phyloP scores from a whole-genome alignment of 495 filamentous ascomycete genomes.

The Parachaetomium inaequale region DNA sequence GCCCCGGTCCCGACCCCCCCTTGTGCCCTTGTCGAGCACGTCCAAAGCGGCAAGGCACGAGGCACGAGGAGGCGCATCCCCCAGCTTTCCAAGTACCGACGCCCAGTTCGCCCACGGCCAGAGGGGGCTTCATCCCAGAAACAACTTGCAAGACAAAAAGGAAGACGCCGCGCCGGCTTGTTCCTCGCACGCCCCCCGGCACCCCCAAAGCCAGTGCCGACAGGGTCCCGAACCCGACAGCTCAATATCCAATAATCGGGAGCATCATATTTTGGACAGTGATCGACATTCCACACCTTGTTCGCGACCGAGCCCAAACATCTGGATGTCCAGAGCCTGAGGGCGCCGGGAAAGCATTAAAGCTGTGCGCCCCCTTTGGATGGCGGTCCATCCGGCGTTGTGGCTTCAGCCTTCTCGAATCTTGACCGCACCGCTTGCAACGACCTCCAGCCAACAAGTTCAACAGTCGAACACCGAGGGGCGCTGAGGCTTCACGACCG shows the following conservation, averaged over 20 bases:
- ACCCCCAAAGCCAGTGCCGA: slow-evolving; percentile 14
- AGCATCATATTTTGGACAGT: slow-evolving; percentile 12
- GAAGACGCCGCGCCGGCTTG: not conserved
- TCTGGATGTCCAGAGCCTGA: slow-evolving; percentile 1
- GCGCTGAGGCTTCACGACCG: not conserved
- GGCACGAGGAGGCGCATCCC: slow-evolving; percentile 20
- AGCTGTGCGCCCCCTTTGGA: not conserved
- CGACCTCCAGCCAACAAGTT: not conserved
- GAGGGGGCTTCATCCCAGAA: not conserved
- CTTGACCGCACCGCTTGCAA: not conserved
- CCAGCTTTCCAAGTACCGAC: slow-evolving; percentile 10
- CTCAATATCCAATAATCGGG: slow-evolving; percentile 26
- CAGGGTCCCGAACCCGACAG: slow-evolving; percentile 23
- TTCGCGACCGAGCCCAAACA: slow-evolving; percentile 18
- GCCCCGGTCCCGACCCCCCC: slow-evolving; percentile 10
- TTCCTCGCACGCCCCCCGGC: slow-evolving; percentile 6
- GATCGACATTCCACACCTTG: slow-evolving; percentile 31
- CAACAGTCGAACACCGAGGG: not conserved
- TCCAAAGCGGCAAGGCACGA: slow-evolving; percentile 27
- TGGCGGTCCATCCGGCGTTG: slow-evolving; percentile 13
- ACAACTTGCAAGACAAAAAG: slow-evolving; percentile 1
- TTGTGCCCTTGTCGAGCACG: slow-evolving; percentile 15
- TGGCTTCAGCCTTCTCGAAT: slow-evolving; percentile 17
- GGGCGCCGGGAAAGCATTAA: slow-evolving; percentile 12
- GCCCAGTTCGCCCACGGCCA: not conserved